Evolutionary conservation across 257 asterid genomes (phyloP), one percentile per base, ranked within the genome.

Genomic region (Solanum acaule): DNA sequence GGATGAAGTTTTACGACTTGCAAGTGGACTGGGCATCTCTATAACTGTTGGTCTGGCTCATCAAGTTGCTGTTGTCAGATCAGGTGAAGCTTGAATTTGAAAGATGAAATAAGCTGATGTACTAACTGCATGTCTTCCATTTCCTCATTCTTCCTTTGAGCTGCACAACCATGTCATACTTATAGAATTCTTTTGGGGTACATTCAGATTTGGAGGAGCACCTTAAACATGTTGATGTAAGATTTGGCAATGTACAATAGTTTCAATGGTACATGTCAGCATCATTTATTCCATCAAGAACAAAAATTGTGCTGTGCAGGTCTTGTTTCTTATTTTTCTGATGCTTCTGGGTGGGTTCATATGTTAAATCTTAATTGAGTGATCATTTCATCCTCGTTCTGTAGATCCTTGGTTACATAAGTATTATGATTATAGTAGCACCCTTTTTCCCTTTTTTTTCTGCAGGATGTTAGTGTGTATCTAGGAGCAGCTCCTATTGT

Each of bases 401-500:
- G 12, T 38, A 29, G 70, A 82, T 46, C 42, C 67, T 81, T 27
- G 40, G 9, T 9, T 29, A 81, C 22, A 27, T 27, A 16, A 81
- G 29, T 49, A 82, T 29, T 49, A 27, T 20, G 7, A 29, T 82
- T 46, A 29, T 31, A 49, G 7, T 49, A 49, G 20, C 86, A 16
- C 6, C 63, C 70, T 3, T 82, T 46, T 49, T 52, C 73, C 16
- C 89, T 92, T 12, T 11, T 31, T 75, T 56, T 10, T 72, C 22
- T 90, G 93, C 94, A 97, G 99, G 99, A 93, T 86, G 93, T 86
- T 40, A 97, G 98, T 42, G 98, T 96, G 88, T 97, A 97, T 93
- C 94, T 97, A 72, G 99, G 99, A 87, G 99, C 99, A 90, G 94
- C 98, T 91, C 99, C 99, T 37, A 94, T 97, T 81, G 99, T 94